phyloP scores from a whole-genome alignment of 805 yeast species.

The Yamadazyma kitorensis region DNA sequence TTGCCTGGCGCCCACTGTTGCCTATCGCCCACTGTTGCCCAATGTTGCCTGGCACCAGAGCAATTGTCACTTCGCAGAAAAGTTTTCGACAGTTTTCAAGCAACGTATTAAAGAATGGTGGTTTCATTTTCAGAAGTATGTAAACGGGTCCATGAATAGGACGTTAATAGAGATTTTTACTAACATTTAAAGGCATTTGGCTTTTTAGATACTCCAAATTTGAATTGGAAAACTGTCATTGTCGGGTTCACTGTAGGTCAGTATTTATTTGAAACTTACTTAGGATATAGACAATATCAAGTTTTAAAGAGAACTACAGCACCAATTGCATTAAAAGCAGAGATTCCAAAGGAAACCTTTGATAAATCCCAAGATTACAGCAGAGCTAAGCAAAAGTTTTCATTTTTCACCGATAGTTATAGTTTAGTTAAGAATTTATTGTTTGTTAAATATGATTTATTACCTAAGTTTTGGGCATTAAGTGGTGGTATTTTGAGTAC shows the following conservation, averaged over 20 bases:
- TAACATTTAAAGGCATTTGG: conserved; percentile 42
- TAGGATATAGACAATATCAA: conserved; percentile 74
- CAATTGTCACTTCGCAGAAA: too few relatives aligned
- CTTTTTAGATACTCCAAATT: conserved; percentile 60
- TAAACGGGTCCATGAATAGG: conserved; percentile 6
- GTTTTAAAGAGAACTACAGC: conserved; percentile 53
- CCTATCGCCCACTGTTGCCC: too few relatives aligned
- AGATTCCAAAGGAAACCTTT: conserved; percentile 71
- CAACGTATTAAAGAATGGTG: too few relatives aligned
- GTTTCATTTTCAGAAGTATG: conserved; percentile 3
- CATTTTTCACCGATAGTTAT: conserved; percentile 52
- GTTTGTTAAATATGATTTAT: conserved; percentile 55
- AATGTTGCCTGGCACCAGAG: too few relatives aligned
- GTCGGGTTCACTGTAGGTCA: conserved; percentile 74
- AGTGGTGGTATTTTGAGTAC: conserved; percentile 61
- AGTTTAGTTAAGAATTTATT: conserved; percentile 55
- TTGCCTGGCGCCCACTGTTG: too few relatives aligned
- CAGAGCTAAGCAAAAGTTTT: conserved; percentile 71
- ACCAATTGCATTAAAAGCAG: conserved; percentile 67
- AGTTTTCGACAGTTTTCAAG: too few relatives aligned
- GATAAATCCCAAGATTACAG: conserved; percentile 76
- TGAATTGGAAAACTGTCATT: conserved; percentile 79
- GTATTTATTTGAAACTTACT: conserved; percentile 68
- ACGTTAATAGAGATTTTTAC: conserved; percentile 11
- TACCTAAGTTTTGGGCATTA: conserved; percentile 36